Percentiles rank a stretch among this genome's conserved stretches.
These are phyloP conservation scores for Talaromyces piceae DNA, from an alignment of 2,329 filamentous ascomycete genomes.

Conservation along the genomic window DNA sequence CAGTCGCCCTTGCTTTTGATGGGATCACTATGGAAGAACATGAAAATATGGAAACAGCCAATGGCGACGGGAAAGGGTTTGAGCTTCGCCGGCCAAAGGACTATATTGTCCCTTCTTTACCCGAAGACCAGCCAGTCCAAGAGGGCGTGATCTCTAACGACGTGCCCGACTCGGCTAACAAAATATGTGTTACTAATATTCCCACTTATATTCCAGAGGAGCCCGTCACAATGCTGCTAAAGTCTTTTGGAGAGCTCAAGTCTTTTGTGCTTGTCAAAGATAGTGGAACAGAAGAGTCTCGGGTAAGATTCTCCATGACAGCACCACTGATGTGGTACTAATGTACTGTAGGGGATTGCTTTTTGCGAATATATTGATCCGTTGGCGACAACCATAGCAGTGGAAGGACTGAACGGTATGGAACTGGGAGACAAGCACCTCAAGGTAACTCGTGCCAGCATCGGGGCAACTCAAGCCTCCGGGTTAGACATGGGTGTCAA, in stretches of 20 bases:
- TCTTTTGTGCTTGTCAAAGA: slow-evolving; percentile 89
- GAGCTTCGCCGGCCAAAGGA: slow-evolving; percentile 85
- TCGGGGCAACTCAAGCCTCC: slow-evolving; percentile 85
- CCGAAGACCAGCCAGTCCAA: slow-evolving; percentile 66
- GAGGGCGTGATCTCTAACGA: slow-evolving; percentile 69
- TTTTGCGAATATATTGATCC: slow-evolving; percentile 92
- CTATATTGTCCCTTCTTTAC: slow-evolving; percentile 72
- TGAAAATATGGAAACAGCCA: slow-evolving; percentile 48
- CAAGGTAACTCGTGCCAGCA: slow-evolving; percentile 80
- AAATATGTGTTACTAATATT: slow-evolving; percentile 87
- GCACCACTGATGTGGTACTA: slow-evolving; percentile 1
- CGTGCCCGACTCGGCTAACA: slow-evolving; percentile 88
- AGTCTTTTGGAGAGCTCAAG: slow-evolving; percentile 87
- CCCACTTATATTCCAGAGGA: slow-evolving; percentile 82
- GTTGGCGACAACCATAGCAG: slow-evolving; percentile 66
- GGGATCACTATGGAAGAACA: slow-evolving; percentile 80
- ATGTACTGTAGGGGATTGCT: slow-evolving; percentile 65
- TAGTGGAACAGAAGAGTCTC: slow-evolving; percentile 71
- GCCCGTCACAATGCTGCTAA: slow-evolving; percentile 81
- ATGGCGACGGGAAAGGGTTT: slow-evolving; percentile 51
- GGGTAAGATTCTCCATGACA: slow-evolving; percentile 52
- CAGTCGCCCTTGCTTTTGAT: slow-evolving; percentile 81
- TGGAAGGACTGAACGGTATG: slow-evolving; percentile 89
- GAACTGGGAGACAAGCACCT: slow-evolving; percentile 80
- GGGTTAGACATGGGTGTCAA: slow-evolving; percentile 94